A percentile compares a stretch with the other conserved stretches of the same genome.
These are phyloP conservation scores for Hordeum pubiflorum DNA, from an alignment of 202 grass and related monocot genomes.

Conservation along the genomic window DNA sequence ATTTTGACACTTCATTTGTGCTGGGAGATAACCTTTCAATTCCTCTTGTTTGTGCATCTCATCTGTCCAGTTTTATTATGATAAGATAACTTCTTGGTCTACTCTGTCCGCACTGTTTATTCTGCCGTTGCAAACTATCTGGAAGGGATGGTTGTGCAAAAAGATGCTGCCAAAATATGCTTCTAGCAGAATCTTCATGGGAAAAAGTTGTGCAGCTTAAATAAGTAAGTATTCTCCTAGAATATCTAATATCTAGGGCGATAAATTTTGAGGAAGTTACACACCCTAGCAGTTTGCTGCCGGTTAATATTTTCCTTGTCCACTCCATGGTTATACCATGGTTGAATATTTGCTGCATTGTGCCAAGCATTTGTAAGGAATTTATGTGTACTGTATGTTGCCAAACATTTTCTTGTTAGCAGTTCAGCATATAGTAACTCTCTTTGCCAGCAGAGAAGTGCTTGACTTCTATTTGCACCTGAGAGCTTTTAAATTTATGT, in stretches of 20 bases:
- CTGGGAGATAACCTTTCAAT: background rate
- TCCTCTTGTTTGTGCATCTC: background rate
- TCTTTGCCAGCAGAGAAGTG: background rate
- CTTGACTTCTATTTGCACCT: background rate
- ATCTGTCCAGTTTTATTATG: background rate
- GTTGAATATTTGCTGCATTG: background rate
- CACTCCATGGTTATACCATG: background rate
- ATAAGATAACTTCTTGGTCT: background rate
- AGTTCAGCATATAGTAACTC: background rate
- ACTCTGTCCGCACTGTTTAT: background rate
- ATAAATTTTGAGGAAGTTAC: background rate
- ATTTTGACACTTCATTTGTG: background rate
- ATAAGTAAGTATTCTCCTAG: background rate
- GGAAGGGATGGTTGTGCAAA: background rate
- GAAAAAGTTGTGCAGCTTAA: background rate
- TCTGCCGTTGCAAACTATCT: background rate
- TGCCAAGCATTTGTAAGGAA: background rate
- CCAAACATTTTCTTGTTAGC: background rate
- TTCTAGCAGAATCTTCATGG: background rate
- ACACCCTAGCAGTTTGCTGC: background rate
- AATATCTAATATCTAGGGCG: background rate
- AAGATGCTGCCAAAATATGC: background rate
- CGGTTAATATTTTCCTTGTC: background rate
- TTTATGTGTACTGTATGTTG: background rate
- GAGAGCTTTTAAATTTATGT: slow-evolving; percentile 2